phyloP scores from a whole-genome alignment of 805 yeast genomes.

The Sungouiella blattae region DNA sequence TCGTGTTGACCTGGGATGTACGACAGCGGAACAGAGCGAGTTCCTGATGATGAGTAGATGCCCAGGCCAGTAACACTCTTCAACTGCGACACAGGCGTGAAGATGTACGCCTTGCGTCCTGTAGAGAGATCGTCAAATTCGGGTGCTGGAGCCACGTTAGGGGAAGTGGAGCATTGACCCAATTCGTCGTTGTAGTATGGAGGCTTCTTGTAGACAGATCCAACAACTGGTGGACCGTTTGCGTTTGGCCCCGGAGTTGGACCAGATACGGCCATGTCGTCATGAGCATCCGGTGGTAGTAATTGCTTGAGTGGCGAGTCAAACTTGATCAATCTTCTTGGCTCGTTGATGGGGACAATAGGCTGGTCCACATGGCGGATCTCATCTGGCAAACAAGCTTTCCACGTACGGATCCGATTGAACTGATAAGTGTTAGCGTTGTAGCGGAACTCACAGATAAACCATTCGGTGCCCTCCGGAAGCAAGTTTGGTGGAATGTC shows the following conservation, averaged over 20 bases:
- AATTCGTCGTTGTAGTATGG: constrained; percentile 77
- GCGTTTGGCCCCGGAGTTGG: constrained; percentile 77
- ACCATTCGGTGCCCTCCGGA: constrained; percentile 77
- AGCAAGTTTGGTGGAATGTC: constrained; percentile 67
- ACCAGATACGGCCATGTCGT: constrained; percentile 73
- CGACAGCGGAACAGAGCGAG: constrained; percentile 12
- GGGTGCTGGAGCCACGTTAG: constrained; percentile 35
- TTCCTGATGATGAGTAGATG: constrained; percentile 11
- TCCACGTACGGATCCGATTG: constrained; percentile 97
- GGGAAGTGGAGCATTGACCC: constrained; percentile 58
- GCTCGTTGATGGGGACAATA: constrained; percentile 62
- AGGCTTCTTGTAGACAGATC: constrained; percentile 81
- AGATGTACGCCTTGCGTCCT: constrained; percentile 38
- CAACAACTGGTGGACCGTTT: constrained; percentile 87
- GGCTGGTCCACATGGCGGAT: constrained; percentile 78
- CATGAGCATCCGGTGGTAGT: constrained; percentile 70
- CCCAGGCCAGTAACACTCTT: constrained; percentile 24
- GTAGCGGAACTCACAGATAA: constrained; percentile 92
- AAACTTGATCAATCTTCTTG: constrained; percentile 66
- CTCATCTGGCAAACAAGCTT: constrained; percentile 96
- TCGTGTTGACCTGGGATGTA: constrained; percentile 12
- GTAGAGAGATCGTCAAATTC: constrained; percentile 36
- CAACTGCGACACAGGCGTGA: constrained; percentile 44
- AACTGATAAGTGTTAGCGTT: constrained; percentile 87
- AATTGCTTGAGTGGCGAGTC: constrained; percentile 83